Percentiles rank a stretch among this genome's conserved stretches.
phyloP scores from a whole-genome alignment of 768 basidiomycete species.

The Gymnopilus dilepis region DNA sequence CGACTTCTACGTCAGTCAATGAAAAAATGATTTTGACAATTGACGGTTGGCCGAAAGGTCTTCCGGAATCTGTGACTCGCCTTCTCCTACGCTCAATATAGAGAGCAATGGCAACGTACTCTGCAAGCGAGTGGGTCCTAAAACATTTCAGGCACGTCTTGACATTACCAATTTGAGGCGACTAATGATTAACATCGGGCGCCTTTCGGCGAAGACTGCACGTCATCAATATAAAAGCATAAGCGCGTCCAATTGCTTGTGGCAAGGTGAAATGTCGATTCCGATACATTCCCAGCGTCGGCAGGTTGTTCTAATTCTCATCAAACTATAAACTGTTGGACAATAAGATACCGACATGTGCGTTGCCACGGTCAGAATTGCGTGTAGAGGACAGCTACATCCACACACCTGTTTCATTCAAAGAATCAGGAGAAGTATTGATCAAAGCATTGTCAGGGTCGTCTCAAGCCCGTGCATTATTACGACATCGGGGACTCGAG shows the following conservation, averaged over 20 bases:
- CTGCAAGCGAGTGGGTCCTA: no score
- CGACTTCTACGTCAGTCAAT: not conserved
- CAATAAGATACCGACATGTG: not conserved
- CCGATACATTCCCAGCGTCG: not conserved
- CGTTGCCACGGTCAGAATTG: no score
- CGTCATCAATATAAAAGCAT: not conserved
- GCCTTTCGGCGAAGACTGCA: not conserved
- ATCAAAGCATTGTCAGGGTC: no score
- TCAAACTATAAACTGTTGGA: not conserved
- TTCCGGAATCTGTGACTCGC: not conserved
- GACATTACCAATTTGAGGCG: not conserved
- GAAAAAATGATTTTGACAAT: not conserved
- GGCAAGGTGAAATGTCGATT: not conserved
- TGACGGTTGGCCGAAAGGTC: not conserved
- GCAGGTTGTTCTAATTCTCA: not conserved
- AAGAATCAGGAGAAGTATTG: no score
- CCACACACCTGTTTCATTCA: no score
- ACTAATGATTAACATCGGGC: not conserved
- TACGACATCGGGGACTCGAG: no score
- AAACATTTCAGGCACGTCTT: not conserved
- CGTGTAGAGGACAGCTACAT: no score
- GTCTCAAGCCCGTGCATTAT: no score
- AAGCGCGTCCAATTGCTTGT: not conserved
- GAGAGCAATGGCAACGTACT: no score
- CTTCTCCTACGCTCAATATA: no score